These are phyloP conservation scores for Barnettozyma californica DNA, from an alignment of 805 yeast species.

Conservation along the genomic window DNA sequence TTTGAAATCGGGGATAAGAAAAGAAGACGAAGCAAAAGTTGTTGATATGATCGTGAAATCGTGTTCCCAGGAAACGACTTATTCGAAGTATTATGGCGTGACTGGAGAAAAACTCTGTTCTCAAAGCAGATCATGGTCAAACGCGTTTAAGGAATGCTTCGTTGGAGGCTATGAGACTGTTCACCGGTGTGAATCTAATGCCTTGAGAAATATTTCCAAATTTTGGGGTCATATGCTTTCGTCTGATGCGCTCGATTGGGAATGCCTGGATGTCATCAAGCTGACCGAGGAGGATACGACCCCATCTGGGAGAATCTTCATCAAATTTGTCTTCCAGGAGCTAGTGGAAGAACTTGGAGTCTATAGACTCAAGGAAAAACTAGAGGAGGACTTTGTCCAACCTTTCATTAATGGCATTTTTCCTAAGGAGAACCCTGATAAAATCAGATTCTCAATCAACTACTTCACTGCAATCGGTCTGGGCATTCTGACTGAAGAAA, in stretches of 20 bases:
- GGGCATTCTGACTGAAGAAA: constrained; percentile 74
- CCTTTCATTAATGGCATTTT: constrained; percentile 54
- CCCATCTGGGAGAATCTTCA: constrained; percentile 73
- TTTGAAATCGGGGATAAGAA: constrained; percentile 41
- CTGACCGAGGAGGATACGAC: constrained; percentile 70
- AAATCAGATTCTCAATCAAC: constrained; percentile 74
- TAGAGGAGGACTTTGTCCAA: constrained; percentile 47
- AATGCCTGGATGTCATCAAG: constrained; percentile 45
- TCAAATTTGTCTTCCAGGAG: constrained; percentile 77
- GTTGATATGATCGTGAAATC: constrained; percentile 73
- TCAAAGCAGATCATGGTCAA: constrained; percentile 50
- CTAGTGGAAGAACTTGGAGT: constrained; percentile 73
- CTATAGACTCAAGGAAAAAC: constrained; percentile 39
- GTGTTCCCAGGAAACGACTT: constrained; percentile 81
- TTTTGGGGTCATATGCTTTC: constrained; percentile 84
- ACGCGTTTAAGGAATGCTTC: constrained; percentile 49
- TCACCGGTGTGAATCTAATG: constrained; percentile 66
- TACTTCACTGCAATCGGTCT: constrained; percentile 90
- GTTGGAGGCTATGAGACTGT: constrained; percentile 47
- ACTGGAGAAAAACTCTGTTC: constrained; percentile 62
- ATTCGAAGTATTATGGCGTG: constrained; percentile 79
- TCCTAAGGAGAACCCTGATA: constrained; percentile 49
- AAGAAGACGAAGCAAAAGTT: constrained; percentile 44
- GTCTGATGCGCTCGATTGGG: constrained; percentile 62
- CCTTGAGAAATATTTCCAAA: constrained; percentile 72